Percentiles rank a stretch among this genome's conserved stretches.
Conservation (phyloP, 2,329 filamentous ascomycete genomes). For the Aspergillus fructus region DNA sequence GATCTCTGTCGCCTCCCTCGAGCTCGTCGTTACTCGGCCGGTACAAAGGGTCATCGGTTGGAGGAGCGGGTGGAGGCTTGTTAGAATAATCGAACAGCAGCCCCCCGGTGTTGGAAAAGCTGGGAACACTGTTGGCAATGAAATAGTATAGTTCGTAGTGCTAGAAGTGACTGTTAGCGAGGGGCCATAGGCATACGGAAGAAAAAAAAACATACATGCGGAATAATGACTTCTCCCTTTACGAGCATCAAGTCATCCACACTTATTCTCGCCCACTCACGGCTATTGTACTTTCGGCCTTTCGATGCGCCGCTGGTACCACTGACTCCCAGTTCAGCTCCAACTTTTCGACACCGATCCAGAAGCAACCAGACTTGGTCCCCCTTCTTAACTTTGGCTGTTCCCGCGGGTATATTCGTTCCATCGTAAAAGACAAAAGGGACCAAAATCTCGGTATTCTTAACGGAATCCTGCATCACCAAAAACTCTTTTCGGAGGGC, state of each 20-base stretch:
- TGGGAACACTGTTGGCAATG: constrained; percentile 70
- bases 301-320: constrained; percentile 51
- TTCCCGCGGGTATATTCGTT: constrained; percentile 80
- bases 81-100: constrained; percentile 75
- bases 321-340: constrained; percentile 75
- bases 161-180: constrained; percentile 47
- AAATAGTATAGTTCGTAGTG: constrained; percentile 99
- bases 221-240: constrained; percentile 84
- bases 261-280: constrained; percentile 88
- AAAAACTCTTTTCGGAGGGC: constrained; percentile 76
- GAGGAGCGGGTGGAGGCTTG: constrained; percentile 33
- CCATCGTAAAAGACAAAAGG: constrained; percentile 98
- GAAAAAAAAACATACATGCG: constrained; percentile 67
- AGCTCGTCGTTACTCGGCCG: constrained; percentile 55
- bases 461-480: constrained; percentile 78
- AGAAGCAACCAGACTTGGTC: constrained; percentile 91
- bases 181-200: neutral
- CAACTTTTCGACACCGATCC: constrained; percentile 86
- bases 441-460: constrained; percentile 82
- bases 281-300: constrained; percentile 59
- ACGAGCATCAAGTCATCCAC: constrained; percentile 96
- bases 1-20: constrained; percentile 77
- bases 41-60: constrained; percentile 41
- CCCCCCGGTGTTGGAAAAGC: constrained; percentile 70
- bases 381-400: constrained; percentile 85